Percentiles rank a stretch among this genome's conserved stretches.
Evolutionary conservation across 225 moss, liverwort and hornwort species (phyloP).

Genomic region (Rhytidiadelphus loreus): DNA sequence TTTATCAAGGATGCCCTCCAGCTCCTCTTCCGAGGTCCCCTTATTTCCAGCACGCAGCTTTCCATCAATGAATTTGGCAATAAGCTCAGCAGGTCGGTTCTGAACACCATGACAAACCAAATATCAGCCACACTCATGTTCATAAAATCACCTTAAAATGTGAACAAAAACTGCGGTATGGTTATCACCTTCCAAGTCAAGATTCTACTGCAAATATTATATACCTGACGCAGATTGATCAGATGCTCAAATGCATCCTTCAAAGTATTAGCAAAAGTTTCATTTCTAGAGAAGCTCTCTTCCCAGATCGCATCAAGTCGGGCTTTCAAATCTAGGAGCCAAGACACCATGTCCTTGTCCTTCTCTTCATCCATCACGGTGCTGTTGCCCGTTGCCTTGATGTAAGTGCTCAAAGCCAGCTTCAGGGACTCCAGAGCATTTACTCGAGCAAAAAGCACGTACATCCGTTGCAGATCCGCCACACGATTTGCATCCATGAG

Average conservation of each 20-base stretch:
- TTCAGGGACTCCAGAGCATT: conserved; percentile 68
- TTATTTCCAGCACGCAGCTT: conserved; percentile 98
- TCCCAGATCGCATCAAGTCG: conserved; percentile 94
- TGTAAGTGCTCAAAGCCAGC: conserved; percentile 65
- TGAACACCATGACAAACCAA: conserved; percentile 19
- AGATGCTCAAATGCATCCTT: conserved; percentile 99
- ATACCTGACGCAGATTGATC: conserved; percentile 94
- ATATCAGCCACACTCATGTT: not conserved
- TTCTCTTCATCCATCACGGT: conserved; percentile 99
- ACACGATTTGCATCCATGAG: conserved; percentile 98
- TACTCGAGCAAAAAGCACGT: conserved; percentile 77
- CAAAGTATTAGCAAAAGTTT: conserved; percentile 83
- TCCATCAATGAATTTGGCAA: conserved; percentile 98
- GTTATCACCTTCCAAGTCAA: not conserved
- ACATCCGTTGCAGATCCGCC: conserved; percentile 87
- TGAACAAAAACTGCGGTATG: not conserved
- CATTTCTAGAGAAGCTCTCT: conserved; percentile 87
- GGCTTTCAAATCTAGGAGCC: conserved; percentile 87
- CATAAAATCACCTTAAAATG: not conserved
- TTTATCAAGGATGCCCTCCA: conserved; percentile 96
- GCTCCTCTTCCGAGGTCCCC: conserved; percentile 97
- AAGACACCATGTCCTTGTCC: conserved; percentile 95
- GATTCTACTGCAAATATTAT: not conserved
- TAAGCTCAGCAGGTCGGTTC: conserved; percentile 98
- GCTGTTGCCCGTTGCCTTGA: conserved; percentile 79